Evolutionary conservation across 768 basidiomycete genomes (phyloP).

Genomic region (Mycena capillaripes): DNA sequence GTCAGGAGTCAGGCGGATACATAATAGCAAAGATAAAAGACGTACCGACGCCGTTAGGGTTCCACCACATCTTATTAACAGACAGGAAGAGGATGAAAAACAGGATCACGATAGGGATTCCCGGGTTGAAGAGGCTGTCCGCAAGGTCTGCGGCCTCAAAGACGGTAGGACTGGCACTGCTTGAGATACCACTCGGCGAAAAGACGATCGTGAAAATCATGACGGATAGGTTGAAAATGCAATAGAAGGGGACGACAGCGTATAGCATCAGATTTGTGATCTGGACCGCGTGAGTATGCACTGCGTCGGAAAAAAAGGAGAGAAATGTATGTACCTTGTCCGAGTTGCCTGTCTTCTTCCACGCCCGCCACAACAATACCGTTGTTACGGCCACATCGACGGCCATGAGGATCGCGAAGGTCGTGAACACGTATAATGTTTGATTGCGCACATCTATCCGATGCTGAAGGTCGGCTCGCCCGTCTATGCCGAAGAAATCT

Average conservation of each 20-base stretch:
- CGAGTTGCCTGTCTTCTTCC: conserved; percentile 17
- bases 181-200: conserved; percentile 23
- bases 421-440: conserved; percentile 6
- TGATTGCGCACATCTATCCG: not conserved
- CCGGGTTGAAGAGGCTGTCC: conserved; percentile 3
- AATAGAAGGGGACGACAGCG: conserved; percentile 28
- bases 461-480: not conserved
- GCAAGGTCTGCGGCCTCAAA: conserved; percentile 31
- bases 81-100: conserved; percentile 13
- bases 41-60: conserved; percentile 7
- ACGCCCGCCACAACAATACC: conserved; percentile 21
- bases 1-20: not conserved
- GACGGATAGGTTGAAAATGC: conserved; percentile 1
- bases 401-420: conserved; percentile 27
- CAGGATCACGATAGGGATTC: conserved; percentile 6
- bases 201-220: conserved; percentile 37
- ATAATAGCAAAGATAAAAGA: not conserved
- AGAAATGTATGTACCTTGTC: conserved; percentile 20
- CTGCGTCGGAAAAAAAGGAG: not conserved
- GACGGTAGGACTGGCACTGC: not conserved
- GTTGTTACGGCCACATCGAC: conserved; percentile 30
- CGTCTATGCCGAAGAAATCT: not conserved
- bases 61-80: conserved; percentile 21
- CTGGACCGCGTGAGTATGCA: conserved; percentile 4
- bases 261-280: conserved; percentile 24